Percentiles rank a stretch among this genome's conserved stretches.
Conservation (phyloP, 2,329 filamentous ascomycete genomes). For the Paraphoma chrysanthemicola region DNA sequence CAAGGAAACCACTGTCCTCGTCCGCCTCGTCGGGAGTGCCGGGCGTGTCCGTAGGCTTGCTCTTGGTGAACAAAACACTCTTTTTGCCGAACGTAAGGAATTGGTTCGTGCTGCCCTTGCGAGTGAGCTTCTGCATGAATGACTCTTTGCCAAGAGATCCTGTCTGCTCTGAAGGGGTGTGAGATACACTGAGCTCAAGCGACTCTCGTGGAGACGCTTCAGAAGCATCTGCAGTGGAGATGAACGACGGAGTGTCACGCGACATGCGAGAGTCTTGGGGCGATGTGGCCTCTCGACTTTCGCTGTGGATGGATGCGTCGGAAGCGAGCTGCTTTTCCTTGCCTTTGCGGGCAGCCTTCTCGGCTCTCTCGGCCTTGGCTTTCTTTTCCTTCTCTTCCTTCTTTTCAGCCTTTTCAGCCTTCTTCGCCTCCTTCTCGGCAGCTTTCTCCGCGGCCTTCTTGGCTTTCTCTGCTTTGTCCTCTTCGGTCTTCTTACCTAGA, state of each 20-base stretch:
- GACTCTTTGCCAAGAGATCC: slow-evolving; percentile 51
- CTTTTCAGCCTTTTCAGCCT: slow-evolving; percentile 40
- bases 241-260: slow-evolving; percentile 51
- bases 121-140: slow-evolving; percentile 58
- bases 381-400: slow-evolving; percentile 49
- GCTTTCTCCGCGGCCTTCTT: slow-evolving; percentile 40
- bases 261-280: slow-evolving; percentile 46
- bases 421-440: slow-evolving; percentile 47
- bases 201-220: slow-evolving; percentile 48
- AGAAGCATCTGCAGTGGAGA: slow-evolving; percentile 48
- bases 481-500: slow-evolving; percentile 39
- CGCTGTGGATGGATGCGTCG: slow-evolving; percentile 26
- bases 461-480: slow-evolving; percentile 42
- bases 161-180: slow-evolving; percentile 44
- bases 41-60: slow-evolving; percentile 36
- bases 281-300: slow-evolving; percentile 33
- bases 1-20: slow-evolving; percentile 40
- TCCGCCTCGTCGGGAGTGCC: slow-evolving; percentile 50
- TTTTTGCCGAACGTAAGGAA: slow-evolving; percentile 53
- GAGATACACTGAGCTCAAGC: slow-evolving; percentile 49
- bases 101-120: slow-evolving; percentile 56
- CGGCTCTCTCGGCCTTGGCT: slow-evolving; percentile 42
- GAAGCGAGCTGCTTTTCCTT: slow-evolving; percentile 37
- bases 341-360: slow-evolving; percentile 44
- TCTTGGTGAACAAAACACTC: slow-evolving; percentile 40